phyloP scores from a whole-genome alignment of 2,329 filamentous ascomycete genomes.

The Botrytis fragariae region DNA sequence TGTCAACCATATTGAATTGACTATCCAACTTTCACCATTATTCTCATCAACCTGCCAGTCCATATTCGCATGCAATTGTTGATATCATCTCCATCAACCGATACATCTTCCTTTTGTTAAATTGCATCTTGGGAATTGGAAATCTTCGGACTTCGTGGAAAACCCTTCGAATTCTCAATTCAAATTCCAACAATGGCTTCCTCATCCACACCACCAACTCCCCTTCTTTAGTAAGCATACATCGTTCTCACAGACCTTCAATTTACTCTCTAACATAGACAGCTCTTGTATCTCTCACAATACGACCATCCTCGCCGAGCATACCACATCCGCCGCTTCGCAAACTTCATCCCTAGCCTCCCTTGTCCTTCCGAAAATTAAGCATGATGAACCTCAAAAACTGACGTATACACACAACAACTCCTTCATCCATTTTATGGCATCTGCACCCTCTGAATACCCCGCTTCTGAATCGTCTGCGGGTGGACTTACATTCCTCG shows the following conservation, averaged over 20 bases:
- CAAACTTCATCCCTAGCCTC: constrained; percentile 85
- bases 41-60: not conserved
- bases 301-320: constrained; percentile 88
- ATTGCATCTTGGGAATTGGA: not conserved
- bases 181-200: constrained; percentile 58
- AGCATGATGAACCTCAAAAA: constrained; percentile 76
- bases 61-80: not conserved
- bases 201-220: constrained; percentile 64
- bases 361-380: constrained; percentile 92
- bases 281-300: constrained; percentile 94
- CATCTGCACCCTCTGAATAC: constrained; percentile 72
- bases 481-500: constrained; percentile 86
- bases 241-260: not conserved
- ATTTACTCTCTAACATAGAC: constrained; percentile 19
- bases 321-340: constrained; percentile 80
- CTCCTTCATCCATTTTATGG: constrained; percentile 94
- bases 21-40: not conserved
- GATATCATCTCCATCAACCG: not conserved
- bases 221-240: constrained; percentile 66
- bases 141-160: not conserved
- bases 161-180: not conserved
- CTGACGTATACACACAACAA: constrained; percentile 90
- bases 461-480: constrained; percentile 55
- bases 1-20: not conserved
- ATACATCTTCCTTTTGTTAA: not conserved